These are phyloP conservation scores for Wickerhamiella bombiphila DNA, from an alignment of 805 yeast species.

Conservation along the genomic window DNA sequence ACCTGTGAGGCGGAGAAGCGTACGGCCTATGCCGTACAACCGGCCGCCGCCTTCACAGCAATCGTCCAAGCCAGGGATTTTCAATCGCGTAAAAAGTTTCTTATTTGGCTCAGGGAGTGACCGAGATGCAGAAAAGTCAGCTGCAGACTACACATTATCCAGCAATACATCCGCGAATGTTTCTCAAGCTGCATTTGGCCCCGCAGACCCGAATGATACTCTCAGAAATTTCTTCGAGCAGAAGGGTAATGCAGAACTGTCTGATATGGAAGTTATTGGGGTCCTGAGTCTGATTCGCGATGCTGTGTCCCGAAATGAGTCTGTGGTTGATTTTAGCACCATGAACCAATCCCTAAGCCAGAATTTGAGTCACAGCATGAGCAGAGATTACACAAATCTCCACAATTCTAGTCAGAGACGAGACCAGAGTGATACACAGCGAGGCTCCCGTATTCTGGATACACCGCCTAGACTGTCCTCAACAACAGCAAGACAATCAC, in stretches of 20 bases:
- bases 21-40: not conserved
- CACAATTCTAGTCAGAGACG: no score
- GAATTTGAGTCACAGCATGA: no score
- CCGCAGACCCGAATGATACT: conserved; percentile 34
- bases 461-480: no score
- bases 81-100: not conserved
- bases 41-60: no score
- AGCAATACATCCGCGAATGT: not conserved
- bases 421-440: no score
- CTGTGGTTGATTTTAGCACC: conserved; percentile 17
- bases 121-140: not conserved
- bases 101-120: not conserved
- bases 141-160: not conserved
- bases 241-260: conserved; percentile 56
- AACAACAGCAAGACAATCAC: no score
- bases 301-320: conserved; percentile 18
- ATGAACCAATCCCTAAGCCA: no score
- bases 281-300: conserved; percentile 45
- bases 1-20: no score
- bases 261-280: conserved; percentile 63
- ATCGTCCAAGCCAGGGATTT: not conserved
- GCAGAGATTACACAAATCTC: no score
- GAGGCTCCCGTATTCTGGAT: no score
- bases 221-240: conserved; percentile 50
- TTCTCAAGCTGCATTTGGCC: not conserved